Conservation (phyloP, 108 stramenopile genomes). For the Cyclotella distinguenda region DNA sequence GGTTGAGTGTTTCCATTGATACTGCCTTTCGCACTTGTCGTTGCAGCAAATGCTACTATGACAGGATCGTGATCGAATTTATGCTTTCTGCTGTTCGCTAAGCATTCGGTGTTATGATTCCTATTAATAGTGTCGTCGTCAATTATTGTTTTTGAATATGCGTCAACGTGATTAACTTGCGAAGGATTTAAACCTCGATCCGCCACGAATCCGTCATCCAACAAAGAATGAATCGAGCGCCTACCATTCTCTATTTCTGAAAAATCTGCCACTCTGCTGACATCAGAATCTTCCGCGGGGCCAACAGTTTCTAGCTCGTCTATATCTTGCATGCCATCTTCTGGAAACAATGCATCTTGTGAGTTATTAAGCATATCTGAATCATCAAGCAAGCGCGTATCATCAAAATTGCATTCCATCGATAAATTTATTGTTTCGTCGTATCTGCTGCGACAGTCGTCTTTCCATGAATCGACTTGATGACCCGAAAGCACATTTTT, state of each 20-base stretch:
- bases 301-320: no score
- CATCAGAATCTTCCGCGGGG: not conserved
- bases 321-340: no score
- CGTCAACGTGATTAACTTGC: not conserved
- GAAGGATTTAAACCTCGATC: not conserved
- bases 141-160: not conserved
- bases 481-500: no score
- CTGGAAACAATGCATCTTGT: no score
- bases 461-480: not conserved
- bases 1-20: not conserved
- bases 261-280: slow-evolving; percentile 8
- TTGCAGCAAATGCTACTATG: not conserved
- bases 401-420: slow-evolving; percentile 26
- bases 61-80: no score
- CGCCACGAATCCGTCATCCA: not conserved
- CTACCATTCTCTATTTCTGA: not conserved
- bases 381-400: slow-evolving; percentile 17
- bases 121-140: not conserved
- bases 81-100: no score
- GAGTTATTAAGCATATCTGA: not conserved
- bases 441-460: not conserved
- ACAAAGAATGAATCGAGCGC: not conserved
- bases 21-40: slow-evolving; percentile 1
- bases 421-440: slow-evolving; percentile 16
- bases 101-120: no score